Evolutionary conservation across 2,329 filamentous ascomycete genomes (phyloP).

Genomic region (Hypoxylon sp.): DNA sequence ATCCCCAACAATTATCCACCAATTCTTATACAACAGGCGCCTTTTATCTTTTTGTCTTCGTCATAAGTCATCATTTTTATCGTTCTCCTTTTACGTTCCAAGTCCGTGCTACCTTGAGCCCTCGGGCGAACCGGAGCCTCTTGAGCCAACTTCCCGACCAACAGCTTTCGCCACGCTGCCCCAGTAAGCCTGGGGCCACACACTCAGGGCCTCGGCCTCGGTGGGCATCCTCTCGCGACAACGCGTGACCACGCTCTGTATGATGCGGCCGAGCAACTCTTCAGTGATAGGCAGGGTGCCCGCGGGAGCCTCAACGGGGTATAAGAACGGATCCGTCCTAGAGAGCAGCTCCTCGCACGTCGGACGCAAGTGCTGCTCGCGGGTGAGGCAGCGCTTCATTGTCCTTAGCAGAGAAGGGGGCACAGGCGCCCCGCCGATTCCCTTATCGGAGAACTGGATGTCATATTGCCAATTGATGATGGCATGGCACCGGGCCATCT

Average conservation of each 20-base stretch:
- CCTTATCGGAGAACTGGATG: conserved; percentile 79
- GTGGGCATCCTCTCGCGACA: conserved; percentile 72
- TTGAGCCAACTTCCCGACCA: conserved; percentile 50
- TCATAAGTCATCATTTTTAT: conserved; percentile 19
- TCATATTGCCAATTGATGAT: conserved; percentile 84
- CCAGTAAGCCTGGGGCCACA: conserved; percentile 75
- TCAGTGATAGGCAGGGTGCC: conserved; percentile 72
- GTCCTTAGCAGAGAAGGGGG: conserved; percentile 72
- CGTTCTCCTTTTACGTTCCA: neutral
- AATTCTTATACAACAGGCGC: conserved; percentile 13
- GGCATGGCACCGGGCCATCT: conserved; percentile 86
- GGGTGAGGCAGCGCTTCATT: conserved; percentile 73
- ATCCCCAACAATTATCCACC: conserved; percentile 27
- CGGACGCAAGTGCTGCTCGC: conserved; percentile 73
- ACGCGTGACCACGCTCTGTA: conserved; percentile 73
- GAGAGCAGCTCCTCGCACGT: conserved; percentile 74
- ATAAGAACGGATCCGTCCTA: conserved; percentile 73
- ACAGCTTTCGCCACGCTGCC: conserved; percentile 69
- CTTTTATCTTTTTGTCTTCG: neutral
- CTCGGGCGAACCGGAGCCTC: conserved; percentile 5
- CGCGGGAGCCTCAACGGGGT: conserved; percentile 70
- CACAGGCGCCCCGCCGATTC: conserved; percentile 75
- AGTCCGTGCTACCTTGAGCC: conserved; percentile 23
- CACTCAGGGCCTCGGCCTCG: conserved; percentile 67
- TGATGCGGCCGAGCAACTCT: conserved; percentile 72